Percentiles rank a stretch among this genome's conserved stretches.
Conservation (phyloP, 208 protist genomes). For the Trypanosomatidae sp. region DNA sequence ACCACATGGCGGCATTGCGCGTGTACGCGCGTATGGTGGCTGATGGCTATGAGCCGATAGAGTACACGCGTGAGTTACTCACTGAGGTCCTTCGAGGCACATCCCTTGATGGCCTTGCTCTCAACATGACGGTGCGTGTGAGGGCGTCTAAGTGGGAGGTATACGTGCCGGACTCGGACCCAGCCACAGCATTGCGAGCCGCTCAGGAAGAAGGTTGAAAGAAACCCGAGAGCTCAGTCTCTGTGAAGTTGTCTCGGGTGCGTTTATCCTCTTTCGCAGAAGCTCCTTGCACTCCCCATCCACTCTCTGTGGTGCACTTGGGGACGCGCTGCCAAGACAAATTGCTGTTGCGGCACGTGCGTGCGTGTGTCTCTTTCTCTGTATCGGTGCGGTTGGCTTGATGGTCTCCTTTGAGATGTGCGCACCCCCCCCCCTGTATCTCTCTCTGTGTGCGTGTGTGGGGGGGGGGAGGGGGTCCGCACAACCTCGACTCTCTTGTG, state of each 20-base stretch:
- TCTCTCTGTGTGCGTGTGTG: neutral
- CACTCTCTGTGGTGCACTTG: neutral
- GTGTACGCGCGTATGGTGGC: slow-evolving; percentile 83
- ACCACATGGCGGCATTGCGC: slow-evolving; percentile 41
- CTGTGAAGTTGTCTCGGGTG: neutral
- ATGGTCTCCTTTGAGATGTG: neutral
- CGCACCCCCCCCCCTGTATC: neutral
- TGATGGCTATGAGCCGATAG: slow-evolving; percentile 71
- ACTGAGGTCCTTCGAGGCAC: slow-evolving; percentile 52
- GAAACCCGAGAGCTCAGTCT: neutral
- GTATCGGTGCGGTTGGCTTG: neutral
- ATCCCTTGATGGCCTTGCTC: slow-evolving; percentile 56
- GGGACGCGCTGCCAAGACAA: neutral
- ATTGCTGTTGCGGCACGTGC: neutral
- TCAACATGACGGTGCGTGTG: slow-evolving; percentile 61
- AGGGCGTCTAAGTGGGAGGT: slow-evolving; percentile 34
- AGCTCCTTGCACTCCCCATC: no score
- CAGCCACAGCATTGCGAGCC: slow-evolving; percentile 60
- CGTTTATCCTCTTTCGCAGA: neutral
- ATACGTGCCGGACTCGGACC: slow-evolving; percentile 76
- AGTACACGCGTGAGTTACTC: slow-evolving; percentile 68
- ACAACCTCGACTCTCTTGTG: neutral
- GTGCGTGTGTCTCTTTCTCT: neutral
- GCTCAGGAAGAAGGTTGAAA: slow-evolving; percentile 18
- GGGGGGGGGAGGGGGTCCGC: neutral